phyloP scores from a whole-genome alignment of 345 rosid species.

The Ricinus communis region DNA sequence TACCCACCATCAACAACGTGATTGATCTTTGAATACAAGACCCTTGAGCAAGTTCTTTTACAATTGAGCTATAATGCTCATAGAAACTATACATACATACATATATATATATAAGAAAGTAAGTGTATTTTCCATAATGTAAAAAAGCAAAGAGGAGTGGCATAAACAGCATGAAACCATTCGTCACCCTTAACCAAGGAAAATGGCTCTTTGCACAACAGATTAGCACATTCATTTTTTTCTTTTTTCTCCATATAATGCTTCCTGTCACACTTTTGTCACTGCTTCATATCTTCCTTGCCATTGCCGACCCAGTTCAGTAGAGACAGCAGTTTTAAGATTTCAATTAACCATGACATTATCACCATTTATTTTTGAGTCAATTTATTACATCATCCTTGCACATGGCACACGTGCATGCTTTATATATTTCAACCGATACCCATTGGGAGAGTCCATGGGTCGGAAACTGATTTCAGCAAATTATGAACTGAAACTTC shows the following conservation, averaged over 20 bases:
- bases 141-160: constrained; percentile 2
- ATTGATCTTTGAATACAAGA: neutral
- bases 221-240: too few relatives aligned
- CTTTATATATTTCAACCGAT: neutral
- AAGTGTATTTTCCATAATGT: neutral
- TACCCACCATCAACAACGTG: neutral
- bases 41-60: too few relatives aligned
- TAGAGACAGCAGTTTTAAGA: neutral
- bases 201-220: constrained; percentile 26
- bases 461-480: too few relatives aligned
- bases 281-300: constrained; percentile 4
- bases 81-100: neutral
- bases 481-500: too few relatives aligned
- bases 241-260: constrained; percentile 7
- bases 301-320: neutral
- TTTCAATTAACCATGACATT: constrained; percentile 6
- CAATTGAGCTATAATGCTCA: neutral
- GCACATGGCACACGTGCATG: constrained; percentile 32
- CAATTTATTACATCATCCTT: constrained; percentile 26
- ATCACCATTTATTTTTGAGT: constrained; percentile 22
- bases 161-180: neutral
- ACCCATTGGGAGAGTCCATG: too few relatives aligned
- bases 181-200: constrained; percentile 25
- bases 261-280: neutral
- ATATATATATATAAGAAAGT: too few relatives aligned